Conservation (phyloP, 306 rosid genomes). For the Vigna reflexopilosa region DNA sequence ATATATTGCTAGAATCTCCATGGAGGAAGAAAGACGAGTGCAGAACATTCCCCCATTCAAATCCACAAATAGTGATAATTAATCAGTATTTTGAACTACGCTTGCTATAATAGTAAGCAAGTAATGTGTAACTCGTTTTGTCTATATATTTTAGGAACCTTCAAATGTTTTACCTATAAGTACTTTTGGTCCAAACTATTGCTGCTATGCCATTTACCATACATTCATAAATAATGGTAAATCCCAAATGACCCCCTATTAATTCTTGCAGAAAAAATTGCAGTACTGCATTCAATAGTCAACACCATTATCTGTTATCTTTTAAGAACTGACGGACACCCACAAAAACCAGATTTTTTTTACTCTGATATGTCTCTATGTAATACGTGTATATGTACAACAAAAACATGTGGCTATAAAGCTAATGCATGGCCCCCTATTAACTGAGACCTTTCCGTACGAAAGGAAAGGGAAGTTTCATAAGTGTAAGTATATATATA, state of each 20-base stretch:
- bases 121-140: background rate
- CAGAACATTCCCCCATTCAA: background rate
- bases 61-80: background rate
- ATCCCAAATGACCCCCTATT: background rate
- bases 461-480: background rate
- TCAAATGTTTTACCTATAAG: background rate
- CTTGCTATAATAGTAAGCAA: background rate
- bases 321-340: background rate
- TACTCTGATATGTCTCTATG: background rate
- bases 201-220: background rate
- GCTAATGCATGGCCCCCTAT: background rate
- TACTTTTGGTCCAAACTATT: background rate
- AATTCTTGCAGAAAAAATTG: background rate
- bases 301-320: background rate
- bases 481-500: too few species aligned
- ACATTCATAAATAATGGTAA: background rate
- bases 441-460: background rate
- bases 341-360: background rate
- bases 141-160: constrained; percentile 3
- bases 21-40: background rate
- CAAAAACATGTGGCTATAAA: background rate
- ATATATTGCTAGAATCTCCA: background rate
- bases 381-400: background rate
- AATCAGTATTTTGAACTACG: background rate
- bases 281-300: background rate